Percentiles rank a stretch among this genome's conserved stretches.
Evolutionary conservation across 2,329 filamentous ascomycete genomes (phyloP).

Genomic region (Ophiostoma quercus): DNA sequence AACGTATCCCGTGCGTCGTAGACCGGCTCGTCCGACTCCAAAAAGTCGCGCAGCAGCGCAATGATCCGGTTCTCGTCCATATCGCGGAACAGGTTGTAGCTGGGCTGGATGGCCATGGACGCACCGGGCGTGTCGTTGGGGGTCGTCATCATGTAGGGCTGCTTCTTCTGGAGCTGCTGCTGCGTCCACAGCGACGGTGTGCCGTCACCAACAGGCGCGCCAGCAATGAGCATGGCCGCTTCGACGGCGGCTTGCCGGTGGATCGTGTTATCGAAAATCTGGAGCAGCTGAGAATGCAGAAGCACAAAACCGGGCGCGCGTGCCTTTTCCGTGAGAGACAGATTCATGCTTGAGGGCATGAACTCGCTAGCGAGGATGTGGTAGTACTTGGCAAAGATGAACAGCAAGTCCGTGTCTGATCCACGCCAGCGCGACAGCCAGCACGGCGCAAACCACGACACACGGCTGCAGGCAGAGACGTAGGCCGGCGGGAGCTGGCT

Average conservation of each 20-base stretch:
- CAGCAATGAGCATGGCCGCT: slow-evolving; percentile 33
- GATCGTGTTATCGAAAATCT: slow-evolving; percentile 75
- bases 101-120: slow-evolving; percentile 47
- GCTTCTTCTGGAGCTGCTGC: slow-evolving; percentile 20
- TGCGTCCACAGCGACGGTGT: slow-evolving; percentile 9
- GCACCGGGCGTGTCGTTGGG: slow-evolving; percentile 39
- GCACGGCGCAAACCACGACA: slow-evolving; percentile 71
- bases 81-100: slow-evolving; percentile 61
- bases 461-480: slow-evolving; percentile 39
- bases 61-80: slow-evolving; percentile 89
- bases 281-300: slow-evolving; percentile 75
- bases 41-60: slow-evolving; percentile 73
- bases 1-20: slow-evolving; percentile 59
- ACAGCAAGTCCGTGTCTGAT: slow-evolving; percentile 82
- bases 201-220: slow-evolving; percentile 9
- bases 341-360: slow-evolving; percentile 45
- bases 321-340: slow-evolving; percentile 52
- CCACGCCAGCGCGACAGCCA: slow-evolving; percentile 86
- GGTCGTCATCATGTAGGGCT: slow-evolving; percentile 13
- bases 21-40: slow-evolving; percentile 49
- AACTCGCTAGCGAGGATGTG: slow-evolving; percentile 74
- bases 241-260: slow-evolving; percentile 63
- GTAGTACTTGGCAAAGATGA: slow-evolving; percentile 85
- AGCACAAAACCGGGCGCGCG: slow-evolving; percentile 72
- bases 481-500: slow-evolving; percentile 44